Evolutionary conservation across 495 filamentous ascomycete species (phyloP), one percentile per base, ranked within the genome.

Genomic region (Tuber borchii): DNA sequence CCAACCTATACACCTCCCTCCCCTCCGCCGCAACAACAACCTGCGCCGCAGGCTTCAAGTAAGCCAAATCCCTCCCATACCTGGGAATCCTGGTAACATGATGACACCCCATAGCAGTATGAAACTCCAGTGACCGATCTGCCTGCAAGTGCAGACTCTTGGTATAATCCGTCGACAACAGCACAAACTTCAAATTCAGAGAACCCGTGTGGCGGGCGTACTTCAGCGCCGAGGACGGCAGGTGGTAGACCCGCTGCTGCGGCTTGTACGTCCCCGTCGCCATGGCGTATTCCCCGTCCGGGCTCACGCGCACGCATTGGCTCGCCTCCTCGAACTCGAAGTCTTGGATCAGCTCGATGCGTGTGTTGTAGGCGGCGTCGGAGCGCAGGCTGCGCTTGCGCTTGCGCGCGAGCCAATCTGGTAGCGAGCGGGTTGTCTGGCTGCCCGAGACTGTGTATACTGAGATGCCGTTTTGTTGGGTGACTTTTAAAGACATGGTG

Each of bases 301-400:
- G 95, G 83, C 93, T 97, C 45, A 93, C 91, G 46, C 93, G 87
- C 70, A 99, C 88, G 83, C 95, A 97, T 69, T 91, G 89, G 83
- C 94, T 97, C n/a, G 96, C 94, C 84, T 99, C 96, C 82, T 98
- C 95, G 78, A 98, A 99, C 81, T 97, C 94, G 83, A 99, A 99
- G 82, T 98, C 95, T 82, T 99, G 96, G 39, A 99, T 87, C 71
- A 99, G 86, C 84, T 99, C 96, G 75, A 99, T 91, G 72, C 95
- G 91, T 83, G 93, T 97, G 73, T 93, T 90, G 85, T 92, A 97
- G 79, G 97, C 94, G 71, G 92, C 89, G 82, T 98, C 95, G 75
- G 94, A 90, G 84, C 97, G 98, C 78, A 97, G 87, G 79, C 93
- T 97, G 83, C 93, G 89, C 86, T 97, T 98, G 79, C 95, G 88